phyloP scores from a whole-genome alignment of 2,329 filamentous ascomycete genomes.

The Herpotrichia juniperi region DNA sequence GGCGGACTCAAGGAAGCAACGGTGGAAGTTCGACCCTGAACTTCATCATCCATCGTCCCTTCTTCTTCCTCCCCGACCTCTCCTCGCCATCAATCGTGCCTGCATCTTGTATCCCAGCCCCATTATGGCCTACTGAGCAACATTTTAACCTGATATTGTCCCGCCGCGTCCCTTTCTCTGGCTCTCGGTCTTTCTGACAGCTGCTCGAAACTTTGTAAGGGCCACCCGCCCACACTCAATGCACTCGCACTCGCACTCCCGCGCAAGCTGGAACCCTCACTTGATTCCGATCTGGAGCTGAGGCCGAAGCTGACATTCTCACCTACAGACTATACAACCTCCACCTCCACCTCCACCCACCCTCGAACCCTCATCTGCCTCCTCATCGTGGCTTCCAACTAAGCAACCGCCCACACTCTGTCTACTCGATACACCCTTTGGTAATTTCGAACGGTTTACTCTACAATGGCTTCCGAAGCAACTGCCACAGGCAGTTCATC shows the following conservation, averaged over 20 bases:
- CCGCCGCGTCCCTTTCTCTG: not conserved
- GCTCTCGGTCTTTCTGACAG: not conserved
- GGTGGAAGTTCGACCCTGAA: not conserved
- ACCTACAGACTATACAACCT: not conserved
- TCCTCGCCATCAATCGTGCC: not conserved
- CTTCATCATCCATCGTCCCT: not conserved
- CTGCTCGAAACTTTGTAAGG: not conserved
- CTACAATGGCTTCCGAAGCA: constrained; percentile 47
- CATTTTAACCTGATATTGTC: not conserved
- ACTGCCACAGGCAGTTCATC: constrained; percentile 33
- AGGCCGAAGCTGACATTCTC: not conserved
- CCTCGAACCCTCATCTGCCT: not conserved
- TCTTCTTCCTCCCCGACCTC: not conserved
- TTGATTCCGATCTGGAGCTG: no score
- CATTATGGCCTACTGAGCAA: constrained; percentile 2
- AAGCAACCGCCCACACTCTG: constrained; percentile 31
- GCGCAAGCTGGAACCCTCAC: no score
- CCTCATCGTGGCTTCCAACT: constrained; percentile 35
- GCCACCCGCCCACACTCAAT: no score
- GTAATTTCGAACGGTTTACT: constrained; percentile 45
- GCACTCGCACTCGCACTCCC: no score
- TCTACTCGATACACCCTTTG: constrained; percentile 44
- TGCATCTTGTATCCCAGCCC: not conserved
- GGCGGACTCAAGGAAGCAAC: not conserved
- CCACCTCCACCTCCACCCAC: not conserved